Conservation (phyloP, 129 eudicot species). For the Flaveria linearis region DNA sequence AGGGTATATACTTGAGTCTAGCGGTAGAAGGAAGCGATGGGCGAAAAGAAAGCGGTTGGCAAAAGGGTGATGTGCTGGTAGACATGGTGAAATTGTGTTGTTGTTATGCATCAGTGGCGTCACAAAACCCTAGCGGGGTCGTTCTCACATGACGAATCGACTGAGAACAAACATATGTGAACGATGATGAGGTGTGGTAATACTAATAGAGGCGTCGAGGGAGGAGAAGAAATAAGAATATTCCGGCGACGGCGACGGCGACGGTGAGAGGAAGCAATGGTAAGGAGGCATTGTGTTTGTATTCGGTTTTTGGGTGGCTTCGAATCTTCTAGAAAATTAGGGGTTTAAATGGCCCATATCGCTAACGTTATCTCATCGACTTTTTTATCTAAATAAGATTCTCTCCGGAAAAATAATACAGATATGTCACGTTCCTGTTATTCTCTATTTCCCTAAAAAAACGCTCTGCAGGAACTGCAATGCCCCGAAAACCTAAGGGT, state of each 20-base stretch:
- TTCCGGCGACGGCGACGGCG: slow-evolving; percentile 30
- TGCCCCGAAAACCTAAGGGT: too few species aligned
- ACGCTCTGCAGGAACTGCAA: too few species aligned
- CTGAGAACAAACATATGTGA: not conserved
- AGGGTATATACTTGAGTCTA: slow-evolving; percentile 26
- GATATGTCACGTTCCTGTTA: too few species aligned
- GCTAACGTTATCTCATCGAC: slow-evolving; percentile 7
- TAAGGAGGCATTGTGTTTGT: slow-evolving; percentile 16
- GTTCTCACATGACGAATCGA: slow-evolving; percentile 21
- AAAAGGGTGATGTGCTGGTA: slow-evolving; percentile 28
- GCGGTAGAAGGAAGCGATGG: slow-evolving; percentile 26
- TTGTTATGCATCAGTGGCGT: slow-evolving; percentile 26
- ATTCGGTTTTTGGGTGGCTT: slow-evolving; percentile 9
- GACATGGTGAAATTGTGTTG: slow-evolving; percentile 30
- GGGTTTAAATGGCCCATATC: slow-evolving; percentile 7
- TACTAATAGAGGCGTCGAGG: not conserved
- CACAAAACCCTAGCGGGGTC: slow-evolving; percentile 13
- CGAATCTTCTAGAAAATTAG: slow-evolving; percentile 26
- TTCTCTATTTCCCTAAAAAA: too few species aligned
- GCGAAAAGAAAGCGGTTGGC: slow-evolving; percentile 33
- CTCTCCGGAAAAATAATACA: too few species aligned
- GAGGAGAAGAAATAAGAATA: not conserved
- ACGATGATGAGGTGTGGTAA: not conserved
- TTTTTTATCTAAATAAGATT: too few species aligned
- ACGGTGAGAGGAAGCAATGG: not conserved